A percentile compares a stretch with the other conserved stretches of the same genome.
Conservation (phyloP, 1,139 yeast species). For the Lizanozyma gosingica region DNA sequence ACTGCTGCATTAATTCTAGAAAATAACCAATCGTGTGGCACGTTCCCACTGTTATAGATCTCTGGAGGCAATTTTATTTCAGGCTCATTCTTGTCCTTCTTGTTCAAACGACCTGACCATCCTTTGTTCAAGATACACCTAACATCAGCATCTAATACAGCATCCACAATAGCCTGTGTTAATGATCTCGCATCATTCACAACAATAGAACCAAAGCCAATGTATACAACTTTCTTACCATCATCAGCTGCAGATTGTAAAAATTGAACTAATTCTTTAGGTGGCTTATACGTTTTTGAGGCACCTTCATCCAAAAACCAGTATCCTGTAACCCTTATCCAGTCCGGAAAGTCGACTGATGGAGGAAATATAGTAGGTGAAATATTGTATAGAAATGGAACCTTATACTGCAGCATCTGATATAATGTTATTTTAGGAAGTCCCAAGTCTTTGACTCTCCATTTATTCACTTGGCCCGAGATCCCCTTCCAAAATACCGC, state of each 20-base stretch:
- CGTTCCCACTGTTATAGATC: conserved; percentile 58
- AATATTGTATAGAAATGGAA: conserved; percentile 84
- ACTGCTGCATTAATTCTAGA: conserved; percentile 87
- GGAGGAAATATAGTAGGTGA: conserved; percentile 88
- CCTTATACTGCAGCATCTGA: conserved; percentile 62
- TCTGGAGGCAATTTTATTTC: conserved; percentile 61
- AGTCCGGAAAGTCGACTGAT: conserved; percentile 85
- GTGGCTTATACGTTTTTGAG: conserved; percentile 53
- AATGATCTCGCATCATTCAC: conserved; percentile 73
- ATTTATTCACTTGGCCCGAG: conserved; percentile 76
- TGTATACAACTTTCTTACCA: conserved; percentile 67
- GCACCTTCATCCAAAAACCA: conserved; percentile 82
- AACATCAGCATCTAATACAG: conserved; percentile 72
- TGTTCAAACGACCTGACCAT: conserved; percentile 72
- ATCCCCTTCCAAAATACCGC: conserved; percentile 92
- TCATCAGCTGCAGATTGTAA: conserved; percentile 53
- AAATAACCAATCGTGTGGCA: conserved; percentile 94
- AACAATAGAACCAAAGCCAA: conserved; percentile 94
- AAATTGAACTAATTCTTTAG: conserved; percentile 49
- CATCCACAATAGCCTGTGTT: conserved; percentile 70
- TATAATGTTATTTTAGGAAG: conserved; percentile 64
- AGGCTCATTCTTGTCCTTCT: conserved; percentile 24
- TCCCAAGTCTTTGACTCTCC: conserved; percentile 66
- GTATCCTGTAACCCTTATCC: conserved; percentile 92
- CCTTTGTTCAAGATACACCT: conserved; percentile 87